Base-by-base conservation (phyloP, 225 moss, liverwort and hornwort genomes). In the Physcomitrium patens region DNA sequence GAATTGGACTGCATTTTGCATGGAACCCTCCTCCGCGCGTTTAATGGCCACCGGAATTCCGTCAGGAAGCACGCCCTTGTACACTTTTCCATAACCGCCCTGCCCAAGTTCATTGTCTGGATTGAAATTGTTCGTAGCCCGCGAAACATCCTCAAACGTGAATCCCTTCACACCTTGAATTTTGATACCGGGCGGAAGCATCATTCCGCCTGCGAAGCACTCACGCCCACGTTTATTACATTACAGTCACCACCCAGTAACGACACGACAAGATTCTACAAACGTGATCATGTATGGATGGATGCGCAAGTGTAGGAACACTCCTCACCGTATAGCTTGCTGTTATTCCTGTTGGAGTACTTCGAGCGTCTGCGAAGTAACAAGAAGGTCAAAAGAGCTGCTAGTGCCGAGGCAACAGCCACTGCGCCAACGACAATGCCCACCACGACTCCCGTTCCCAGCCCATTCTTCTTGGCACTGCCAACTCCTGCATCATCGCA, bases 51-150 rank as follows among this genome's bases (percentile, higher is more conserved):
- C 83, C 1, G 44, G 46, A 1, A 0, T 8, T 16, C 84, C 84
- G 51, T 86, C 91, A 42, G 72, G 61, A 7, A 89, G 66, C 12
- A 77, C 63, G 15, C 92, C 94, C 53, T 78, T 71, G 80, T 88
- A 91, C 7, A 92, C 93, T 63, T 89, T 93, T 2, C 90, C 94
- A 54, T 89, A 92, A 8, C 94, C 94, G 23, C 93, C 94, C 50
- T 82, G 79, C 8, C 93, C 94, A 8, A 92, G 65, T 27, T 89
- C 75, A 16, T 79, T 77, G 48, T 65, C 23, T 0, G 84, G 44
- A 3, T 44, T 70, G 82, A 94, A 94, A 60, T 67, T 43, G 42
- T 84, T 51, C 1, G 94, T 94, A 19, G 90, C 87, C 41, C 74
- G 76, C 27, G 79, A 68, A 62, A 94, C 43, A 65, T 94, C 94